Percentiles rank a stretch among this genome's conserved stretches.
Evolutionary conservation across 495 filamentous ascomycete species (phyloP).

Genomic region (Clavariopsis aquatica): DNA sequence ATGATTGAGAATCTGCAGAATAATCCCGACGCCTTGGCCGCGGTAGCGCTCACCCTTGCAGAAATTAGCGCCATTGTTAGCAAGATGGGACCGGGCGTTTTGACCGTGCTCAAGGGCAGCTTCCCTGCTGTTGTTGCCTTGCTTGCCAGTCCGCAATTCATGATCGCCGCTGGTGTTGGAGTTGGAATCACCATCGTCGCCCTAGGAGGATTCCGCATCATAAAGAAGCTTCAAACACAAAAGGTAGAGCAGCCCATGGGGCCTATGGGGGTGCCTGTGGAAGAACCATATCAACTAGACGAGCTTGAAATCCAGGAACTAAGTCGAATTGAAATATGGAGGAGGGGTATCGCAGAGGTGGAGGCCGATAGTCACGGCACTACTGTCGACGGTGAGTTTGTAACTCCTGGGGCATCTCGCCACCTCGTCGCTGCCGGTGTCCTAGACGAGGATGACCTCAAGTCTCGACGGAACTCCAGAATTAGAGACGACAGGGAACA

Average conservation of each 20-base stretch:
- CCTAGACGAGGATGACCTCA: conserved; percentile 43
- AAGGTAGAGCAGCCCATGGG: conserved; percentile 47
- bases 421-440: conserved; percentile 49
- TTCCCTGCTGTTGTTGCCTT: conserved; percentile 84
- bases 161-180: conserved; percentile 86
- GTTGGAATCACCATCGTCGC: conserved; percentile 89
- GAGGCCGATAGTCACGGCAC: conserved; percentile 62
- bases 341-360: conserved; percentile 76
- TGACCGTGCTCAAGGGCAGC: conserved; percentile 70
- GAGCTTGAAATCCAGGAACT: conserved; percentile 53
- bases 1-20: conserved; percentile 87
- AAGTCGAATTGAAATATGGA: conserved; percentile 76
- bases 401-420: conserved; percentile 72
- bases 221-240: conserved; percentile 72
- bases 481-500: conserved; percentile 20
- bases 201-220: conserved; percentile 94
- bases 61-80: conserved; percentile 79
- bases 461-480: conserved; percentile 30
- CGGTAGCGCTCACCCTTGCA: conserved; percentile 87
- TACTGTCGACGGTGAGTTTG: conserved; percentile 81
- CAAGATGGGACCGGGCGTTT: conserved; percentile 82
- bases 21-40: conserved; percentile 90
- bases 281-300: conserved; percentile 55
- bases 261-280: conserved; percentile 44
- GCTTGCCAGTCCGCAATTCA: conserved; percentile 85